A percentile compares a stretch with the other conserved stretches of the same genome.
These are phyloP conservation scores for Cystobasidium pallidum DNA, from an alignment of 1,284 basidiomycete genomes.

Conservation along the genomic window DNA sequence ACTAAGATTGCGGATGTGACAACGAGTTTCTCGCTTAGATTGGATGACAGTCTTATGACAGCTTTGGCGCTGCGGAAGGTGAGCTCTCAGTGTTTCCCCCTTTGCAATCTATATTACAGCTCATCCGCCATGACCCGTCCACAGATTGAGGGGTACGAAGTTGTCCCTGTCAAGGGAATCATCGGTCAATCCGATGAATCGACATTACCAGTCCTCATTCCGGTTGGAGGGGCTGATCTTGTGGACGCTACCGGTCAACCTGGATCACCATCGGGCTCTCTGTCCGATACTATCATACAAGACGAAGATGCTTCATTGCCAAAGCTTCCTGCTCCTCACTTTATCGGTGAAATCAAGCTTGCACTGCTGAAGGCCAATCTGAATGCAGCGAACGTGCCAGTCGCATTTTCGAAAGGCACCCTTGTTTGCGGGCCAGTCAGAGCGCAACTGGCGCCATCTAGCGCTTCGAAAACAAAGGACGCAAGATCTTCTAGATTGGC, in stretches of 20 bases:
- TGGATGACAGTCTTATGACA: slow-evolving; percentile 82
- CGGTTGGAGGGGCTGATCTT: neutral
- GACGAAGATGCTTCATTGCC: slow-evolving; percentile 55
- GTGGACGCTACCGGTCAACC: slow-evolving; percentile 14
- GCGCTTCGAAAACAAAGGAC: slow-evolving; percentile 19
- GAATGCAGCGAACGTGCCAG: slow-evolving; percentile 70
- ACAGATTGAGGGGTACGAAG: slow-evolving; percentile 96
- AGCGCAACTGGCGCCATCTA: slow-evolving; percentile 45
- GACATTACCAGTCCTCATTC: slow-evolving; percentile 61
- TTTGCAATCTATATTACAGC: slow-evolving; percentile 10
- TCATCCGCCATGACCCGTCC: neutral
- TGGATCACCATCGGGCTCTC: slow-evolving; percentile 9
- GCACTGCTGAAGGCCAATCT: slow-evolving; percentile 79
- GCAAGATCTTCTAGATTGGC: slow-evolving; percentile 58
- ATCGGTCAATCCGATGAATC: slow-evolving; percentile 80
- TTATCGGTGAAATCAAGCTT: slow-evolving; percentile 93
- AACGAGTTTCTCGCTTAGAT: slow-evolving; percentile 87
- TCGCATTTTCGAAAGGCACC: slow-evolving; percentile 69
- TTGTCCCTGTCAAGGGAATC: slow-evolving; percentile 84
- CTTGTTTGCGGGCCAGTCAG: slow-evolving; percentile 73
- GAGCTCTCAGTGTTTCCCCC: slow-evolving; percentile 43
- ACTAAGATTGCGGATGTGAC: slow-evolving; percentile 94
- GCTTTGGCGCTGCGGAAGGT: slow-evolving; percentile 86
- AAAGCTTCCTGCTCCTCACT: slow-evolving; percentile 78
- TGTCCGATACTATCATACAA: neutral